Base-by-base conservation (phyloP, 139 green algal genomes). In the Protoeuglena noctilucae region DNA sequence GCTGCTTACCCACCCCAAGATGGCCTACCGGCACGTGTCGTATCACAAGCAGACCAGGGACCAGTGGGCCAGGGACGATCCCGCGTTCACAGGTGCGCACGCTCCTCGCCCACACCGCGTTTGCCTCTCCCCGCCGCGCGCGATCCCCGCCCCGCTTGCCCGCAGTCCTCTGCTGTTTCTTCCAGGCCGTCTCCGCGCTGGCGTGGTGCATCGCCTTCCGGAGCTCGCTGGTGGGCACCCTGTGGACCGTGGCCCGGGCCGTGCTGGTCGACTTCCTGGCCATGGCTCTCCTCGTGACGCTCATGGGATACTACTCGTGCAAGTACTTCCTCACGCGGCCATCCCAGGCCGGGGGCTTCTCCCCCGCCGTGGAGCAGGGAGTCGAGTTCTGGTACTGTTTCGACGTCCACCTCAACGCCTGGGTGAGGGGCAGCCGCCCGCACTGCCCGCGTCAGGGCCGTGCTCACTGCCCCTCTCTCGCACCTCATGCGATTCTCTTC, bases 41-140 rank as follows among this genome's bases (percentile, higher is more conserved):
- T 97, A 97, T 54, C 89, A 95, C 65, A 95, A 93, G 49, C 82
- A 97, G 53, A 97, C 89, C 0, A 97, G 97, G 56, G 89, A 95
- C 53, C 80, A 93, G 51, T 98, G 90, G 90, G 85, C 89, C 3
- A 59, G 90, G 1, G 90, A 98, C 58, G 90, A 98, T 59, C 90
- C 90, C 5, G 90, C 89, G 0, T 96, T 94, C 34, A n/a, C n/a
- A n/a, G n/a, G n/a, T n/a, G n/a, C n/a, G n/a, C n/a, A n/a, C n/a
- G n/a, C n/a, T n/a, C n/a, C n/a, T n/a, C n/a, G n/a, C n/a, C n/a
- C n/a, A n/a, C n/a, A n/a, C n/a, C n/a, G n/a, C n/a, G n/a, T n/a
- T n/a, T n/a, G n/a, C n/a, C n/a, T n/a, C n/a, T n/a, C n/a, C n/a
- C n/a, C n/a, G n/a, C n/a, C n/a, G n/a, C n/a, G n/a, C n/a, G n/a